Evolutionary conservation across 2,329 filamentous ascomycete genomes (phyloP).

Genomic region (Fusarium sp.): DNA sequence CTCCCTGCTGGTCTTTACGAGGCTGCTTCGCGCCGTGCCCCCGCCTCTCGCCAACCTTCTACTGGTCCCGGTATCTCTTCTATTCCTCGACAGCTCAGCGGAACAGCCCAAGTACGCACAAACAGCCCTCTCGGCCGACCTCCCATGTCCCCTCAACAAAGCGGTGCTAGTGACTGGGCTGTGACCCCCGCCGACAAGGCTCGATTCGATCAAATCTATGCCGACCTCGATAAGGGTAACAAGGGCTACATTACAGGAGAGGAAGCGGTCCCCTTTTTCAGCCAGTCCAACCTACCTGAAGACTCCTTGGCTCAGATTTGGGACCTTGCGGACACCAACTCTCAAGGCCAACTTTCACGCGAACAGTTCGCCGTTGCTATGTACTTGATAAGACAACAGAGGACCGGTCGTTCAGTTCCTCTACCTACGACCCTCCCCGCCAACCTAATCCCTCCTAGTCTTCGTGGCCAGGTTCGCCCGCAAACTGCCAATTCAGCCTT

Average conservation of each 20-base stretch:
- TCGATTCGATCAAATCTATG: slow-evolving; percentile 88
- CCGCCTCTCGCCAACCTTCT: slow-evolving; percentile 61
- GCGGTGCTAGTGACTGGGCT: slow-evolving; percentile 74
- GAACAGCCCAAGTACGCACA: slow-evolving; percentile 72
- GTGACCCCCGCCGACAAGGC: slow-evolving; percentile 85
- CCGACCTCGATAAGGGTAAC: slow-evolving; percentile 81
- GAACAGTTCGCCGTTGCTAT: slow-evolving; percentile 98
- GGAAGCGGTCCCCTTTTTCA: slow-evolving; percentile 93
- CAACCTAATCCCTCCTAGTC: slow-evolving; percentile 85
- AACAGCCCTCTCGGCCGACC: slow-evolving; percentile 67
- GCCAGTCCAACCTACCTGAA: slow-evolving; percentile 88
- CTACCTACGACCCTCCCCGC: slow-evolving; percentile 82
- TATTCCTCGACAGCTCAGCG: slow-evolving; percentile 86
- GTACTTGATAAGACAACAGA: slow-evolving; percentile 93
- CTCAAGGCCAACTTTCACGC: slow-evolving; percentile 82
- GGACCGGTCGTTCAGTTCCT: slow-evolving; percentile 70
- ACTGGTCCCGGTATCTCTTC: slow-evolving; percentile 67
- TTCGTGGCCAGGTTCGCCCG: slow-evolving; percentile 72
- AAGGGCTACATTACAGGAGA: slow-evolving; percentile 91
- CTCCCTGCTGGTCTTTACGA: slow-evolving; percentile 91
- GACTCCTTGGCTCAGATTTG: slow-evolving; percentile 93
- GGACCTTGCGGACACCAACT: slow-evolving; percentile 95
- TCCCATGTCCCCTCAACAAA: slow-evolving; percentile 57
- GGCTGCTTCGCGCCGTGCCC: slow-evolving; percentile 78
- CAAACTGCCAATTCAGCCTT: slow-evolving; percentile 65